phyloP scores from a whole-genome alignment of 129 eudicot genomes.

The Flaveria trinervia region DNA sequence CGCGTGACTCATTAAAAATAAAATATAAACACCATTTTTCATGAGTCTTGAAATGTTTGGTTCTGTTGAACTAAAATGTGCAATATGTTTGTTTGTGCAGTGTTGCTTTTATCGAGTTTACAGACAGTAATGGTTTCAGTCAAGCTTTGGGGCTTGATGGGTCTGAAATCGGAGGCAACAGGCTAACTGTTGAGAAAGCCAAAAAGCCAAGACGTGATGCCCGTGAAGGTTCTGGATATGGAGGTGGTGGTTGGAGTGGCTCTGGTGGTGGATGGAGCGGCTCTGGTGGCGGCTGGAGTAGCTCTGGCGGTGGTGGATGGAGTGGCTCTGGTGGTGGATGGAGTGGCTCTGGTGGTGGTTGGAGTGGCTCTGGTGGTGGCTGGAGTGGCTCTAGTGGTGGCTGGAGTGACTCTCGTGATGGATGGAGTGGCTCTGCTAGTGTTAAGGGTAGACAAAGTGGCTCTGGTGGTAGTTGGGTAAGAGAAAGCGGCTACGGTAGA shows the following conservation, averaged over 20 bases:
- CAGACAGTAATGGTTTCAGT: constrained; percentile 42
- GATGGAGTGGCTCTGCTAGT: constrained; percentile 9
- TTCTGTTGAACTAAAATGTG: background rate
- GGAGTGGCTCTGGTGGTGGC: constrained; percentile 25
- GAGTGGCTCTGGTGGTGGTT: constrained; percentile 20
- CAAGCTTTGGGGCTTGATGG: constrained; percentile 63
- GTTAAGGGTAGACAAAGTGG: constrained; percentile 33
- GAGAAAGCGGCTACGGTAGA: constrained; percentile 25
- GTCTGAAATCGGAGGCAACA: constrained; percentile 49
- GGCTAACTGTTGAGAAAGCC: constrained; percentile 61
- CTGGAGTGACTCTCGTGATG: constrained; percentile 19
- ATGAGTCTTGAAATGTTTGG: too few relatives aligned
- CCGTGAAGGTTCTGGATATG: constrained; percentile 27
- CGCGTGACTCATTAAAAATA: too few relatives aligned
- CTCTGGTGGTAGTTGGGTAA: constrained; percentile 30
- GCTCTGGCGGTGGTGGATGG: constrained; percentile 27
- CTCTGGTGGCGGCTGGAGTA: constrained; percentile 36
- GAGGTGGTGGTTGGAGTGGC: constrained; percentile 36
- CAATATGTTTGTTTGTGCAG: constrained; percentile 39
- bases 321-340: constrained; percentile 38
- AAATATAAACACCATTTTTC: too few relatives aligned
- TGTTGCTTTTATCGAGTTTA: constrained; percentile 76
- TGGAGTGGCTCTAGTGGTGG: constrained; percentile 38
- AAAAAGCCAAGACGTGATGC: constrained; percentile 47
- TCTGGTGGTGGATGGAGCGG: constrained; percentile 34